These are phyloP conservation scores for Boletus tomentosulus DNA, from an alignment of 768 basidiomycete species.

Conservation along the genomic window DNA sequence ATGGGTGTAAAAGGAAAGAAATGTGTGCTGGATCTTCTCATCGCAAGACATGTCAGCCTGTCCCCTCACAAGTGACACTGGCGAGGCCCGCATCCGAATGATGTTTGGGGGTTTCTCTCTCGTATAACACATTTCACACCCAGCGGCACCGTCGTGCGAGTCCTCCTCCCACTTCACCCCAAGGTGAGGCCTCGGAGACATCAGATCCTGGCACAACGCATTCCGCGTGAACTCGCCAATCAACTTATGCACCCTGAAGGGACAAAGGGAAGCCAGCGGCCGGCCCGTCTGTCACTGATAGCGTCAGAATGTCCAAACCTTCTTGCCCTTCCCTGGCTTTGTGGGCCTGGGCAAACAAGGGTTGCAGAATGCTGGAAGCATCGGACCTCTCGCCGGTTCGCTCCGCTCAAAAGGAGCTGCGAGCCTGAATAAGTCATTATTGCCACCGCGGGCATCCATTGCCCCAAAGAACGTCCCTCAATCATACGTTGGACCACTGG, in stretches of 20 bases:
- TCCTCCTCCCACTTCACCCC: not conserved
- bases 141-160: conserved; percentile 10
- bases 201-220: not conserved
- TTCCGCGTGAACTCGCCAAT: not conserved
- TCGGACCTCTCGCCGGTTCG: conserved; percentile 2
- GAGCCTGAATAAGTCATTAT: conserved; percentile 2
- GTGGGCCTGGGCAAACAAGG: conserved; percentile 1
- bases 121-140: conserved; percentile 7
- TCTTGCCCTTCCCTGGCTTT: not conserved
- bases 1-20: not conserved
- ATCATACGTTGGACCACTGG: not conserved
- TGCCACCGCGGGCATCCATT: conserved; percentile 7
- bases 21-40: not conserved
- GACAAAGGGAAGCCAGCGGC: not conserved
- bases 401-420: conserved; percentile 7
- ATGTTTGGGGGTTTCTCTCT: too few species aligned
- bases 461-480: not conserved
- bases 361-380: conserved; percentile 3
- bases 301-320: not conserved
- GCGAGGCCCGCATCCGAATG: too few species aligned
- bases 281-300: not conserved
- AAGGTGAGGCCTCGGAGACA: not conserved
- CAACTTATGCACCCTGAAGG: not conserved
- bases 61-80: too few species aligned
- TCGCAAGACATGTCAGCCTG: not conserved